Evolutionary conservation across 2,329 filamentous ascomycete genomes (phyloP).

Genomic region (Aureobasidium sp.): DNA sequence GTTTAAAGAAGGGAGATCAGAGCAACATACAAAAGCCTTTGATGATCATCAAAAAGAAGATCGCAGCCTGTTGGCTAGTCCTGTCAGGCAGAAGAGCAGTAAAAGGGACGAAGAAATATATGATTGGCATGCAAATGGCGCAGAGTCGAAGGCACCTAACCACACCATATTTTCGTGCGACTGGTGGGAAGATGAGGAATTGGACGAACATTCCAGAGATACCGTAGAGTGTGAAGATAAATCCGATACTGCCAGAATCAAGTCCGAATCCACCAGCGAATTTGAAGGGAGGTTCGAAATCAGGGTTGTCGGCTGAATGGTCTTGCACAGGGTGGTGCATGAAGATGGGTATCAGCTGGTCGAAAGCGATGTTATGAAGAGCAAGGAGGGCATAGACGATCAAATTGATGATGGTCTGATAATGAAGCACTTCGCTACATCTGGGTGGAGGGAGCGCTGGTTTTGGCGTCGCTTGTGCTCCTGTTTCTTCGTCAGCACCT

Average conservation of each 20-base stretch:
- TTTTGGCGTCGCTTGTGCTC: conserved; percentile 15
- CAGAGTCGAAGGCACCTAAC: conserved; percentile 65
- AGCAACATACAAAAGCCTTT: conserved; percentile 55
- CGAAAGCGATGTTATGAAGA: conserved; percentile 74
- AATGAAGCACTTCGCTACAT: conserved; percentile 62
- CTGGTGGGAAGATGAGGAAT: conserved; percentile 73
- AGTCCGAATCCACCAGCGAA: conserved; percentile 77
- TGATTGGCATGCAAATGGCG: conserved; percentile 60
- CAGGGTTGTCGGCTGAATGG: conserved; percentile 44
- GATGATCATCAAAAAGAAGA: conserved; percentile 62
- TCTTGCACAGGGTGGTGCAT: conserved; percentile 64
- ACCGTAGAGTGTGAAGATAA: conserved; percentile 79
- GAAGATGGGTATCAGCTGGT: conserved; percentile 84
- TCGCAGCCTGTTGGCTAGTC: conserved; percentile 48
- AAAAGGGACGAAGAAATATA: conserved; percentile 79
- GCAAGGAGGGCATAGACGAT: conserved; percentile 73
- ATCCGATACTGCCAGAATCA: conserved; percentile 66
- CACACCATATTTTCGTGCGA: conserved; percentile 67
- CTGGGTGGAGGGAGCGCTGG: conserved; percentile 29
- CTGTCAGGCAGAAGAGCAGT: conserved; percentile 55
- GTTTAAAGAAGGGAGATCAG: too few species aligned
- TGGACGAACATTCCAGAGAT: conserved; percentile 73
- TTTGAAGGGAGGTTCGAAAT: conserved; percentile 63
- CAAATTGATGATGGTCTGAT: conserved; percentile 68
- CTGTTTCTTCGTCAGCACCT: conserved; percentile 13